Evolutionary conservation across 148 eudicot genomes (phyloP).

Genomic region (Rhododendron ferrugineum): DNA sequence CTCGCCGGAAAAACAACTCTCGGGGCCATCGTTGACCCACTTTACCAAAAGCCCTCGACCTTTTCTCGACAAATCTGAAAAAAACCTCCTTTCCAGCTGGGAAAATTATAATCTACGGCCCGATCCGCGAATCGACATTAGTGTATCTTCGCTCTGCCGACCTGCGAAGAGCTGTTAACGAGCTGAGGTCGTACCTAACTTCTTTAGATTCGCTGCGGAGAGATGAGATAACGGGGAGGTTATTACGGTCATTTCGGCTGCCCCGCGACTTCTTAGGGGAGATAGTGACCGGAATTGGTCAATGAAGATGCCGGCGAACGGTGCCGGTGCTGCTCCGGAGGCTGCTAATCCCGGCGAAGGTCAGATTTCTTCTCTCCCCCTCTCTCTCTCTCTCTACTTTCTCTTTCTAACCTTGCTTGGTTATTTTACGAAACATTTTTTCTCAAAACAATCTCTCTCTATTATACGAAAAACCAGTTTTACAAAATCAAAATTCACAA

Average conservation of each 20-base stretch:
- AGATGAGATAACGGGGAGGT: slow-evolving; percentile 10
- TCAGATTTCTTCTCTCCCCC: slow-evolving; percentile 9
- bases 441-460: no score
- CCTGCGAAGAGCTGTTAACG: background rate
- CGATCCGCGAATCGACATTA: background rate
- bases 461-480: background rate
- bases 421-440: no score
- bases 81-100: background rate
- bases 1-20: slow-evolving; percentile 28
- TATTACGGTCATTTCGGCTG: background rate
- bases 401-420: background rate
- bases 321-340: slow-evolving; percentile 36
- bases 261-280: background rate
- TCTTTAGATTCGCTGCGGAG: background rate
- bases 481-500: background rate
- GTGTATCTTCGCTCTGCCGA: background rate
- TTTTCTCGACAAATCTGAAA: background rate
- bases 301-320: slow-evolving; percentile 46
- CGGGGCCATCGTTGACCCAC: slow-evolving; percentile 1
- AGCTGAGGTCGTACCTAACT: background rate
- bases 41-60: background rate
- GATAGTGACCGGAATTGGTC: background rate
- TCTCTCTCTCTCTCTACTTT: background rate
- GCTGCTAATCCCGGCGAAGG: slow-evolving; percentile 51
- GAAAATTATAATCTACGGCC: background rate